Evolutionary conservation across 1,284 basidiomycete species (phyloP), one percentile per base, ranked within the genome.

Genomic region (Thecaphora frezii): DNA sequence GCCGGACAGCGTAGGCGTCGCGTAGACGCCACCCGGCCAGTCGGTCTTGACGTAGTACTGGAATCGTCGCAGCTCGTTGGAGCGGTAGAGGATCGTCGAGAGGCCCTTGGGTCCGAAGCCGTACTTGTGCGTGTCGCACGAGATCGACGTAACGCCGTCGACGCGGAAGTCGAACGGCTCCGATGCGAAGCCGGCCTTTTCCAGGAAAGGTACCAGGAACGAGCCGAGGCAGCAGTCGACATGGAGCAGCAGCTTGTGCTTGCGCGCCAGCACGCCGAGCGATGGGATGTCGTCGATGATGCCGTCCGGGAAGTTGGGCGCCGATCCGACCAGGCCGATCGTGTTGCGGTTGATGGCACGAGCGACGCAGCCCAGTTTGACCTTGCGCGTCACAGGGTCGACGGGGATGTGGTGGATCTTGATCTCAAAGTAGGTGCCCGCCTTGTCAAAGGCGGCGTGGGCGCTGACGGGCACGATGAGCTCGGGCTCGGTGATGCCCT

Each of bases 401-500:
- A 97, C 88, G 0, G 91, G 90, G 45, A 98, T 86, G 41, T 86
- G 85, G 75, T 93, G 91, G 1, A 96, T 83, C 81, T 94, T 97
- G 83, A 97, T 87, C n/a, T 86, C 86, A 73, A 98, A 86, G 81
- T 97, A 97, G 25, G 87, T 85, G 2, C 86, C 88, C 4, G 89
- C 93, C 80, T 98, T 98, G 83, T 91, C 88, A 77, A 98, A 98
- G 0, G 94, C 94, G 2, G 92, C 92, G 77, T 97, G 94, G 0
- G 89, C 93, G 0, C 90, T 89, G 0, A 85, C 83, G 0, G 92
- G 89, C 9, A 97, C 82, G 59, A 97, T 83, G 90, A 98, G 92
- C 79, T 98, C 94, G 0, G 94, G 94, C 61, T 89, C 85, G 0
- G 85, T 91, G 74, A 97, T 90, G 5, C 91, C 90, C 79, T 93